Evolutionary conservation across 2,329 filamentous ascomycete species (phyloP).

Genomic region (Blastomyces parvus): DNA sequence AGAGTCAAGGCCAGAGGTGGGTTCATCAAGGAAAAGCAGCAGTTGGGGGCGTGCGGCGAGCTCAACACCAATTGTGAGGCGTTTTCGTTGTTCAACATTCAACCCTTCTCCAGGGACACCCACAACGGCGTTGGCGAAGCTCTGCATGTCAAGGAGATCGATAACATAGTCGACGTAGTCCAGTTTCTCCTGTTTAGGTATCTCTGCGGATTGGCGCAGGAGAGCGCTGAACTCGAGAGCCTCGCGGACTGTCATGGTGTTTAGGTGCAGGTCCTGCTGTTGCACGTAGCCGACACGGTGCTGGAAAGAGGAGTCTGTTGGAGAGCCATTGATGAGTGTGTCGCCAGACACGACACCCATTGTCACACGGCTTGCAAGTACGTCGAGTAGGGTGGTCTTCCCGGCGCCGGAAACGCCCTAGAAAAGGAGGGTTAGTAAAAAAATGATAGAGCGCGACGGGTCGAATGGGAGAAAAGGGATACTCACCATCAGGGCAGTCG

Average conservation of each 20-base stretch:
- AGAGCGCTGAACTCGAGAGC: slow-evolving; percentile 77
- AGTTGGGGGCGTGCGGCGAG: slow-evolving; percentile 82
- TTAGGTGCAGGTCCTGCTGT: slow-evolving; percentile 81
- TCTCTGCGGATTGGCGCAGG: slow-evolving; percentile 67
- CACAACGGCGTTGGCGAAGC: slow-evolving; percentile 84
- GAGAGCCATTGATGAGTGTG: slow-evolving; percentile 69
- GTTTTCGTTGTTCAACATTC: slow-evolving; percentile 56
- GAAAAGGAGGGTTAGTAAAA: background rate
- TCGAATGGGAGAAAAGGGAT: background rate
- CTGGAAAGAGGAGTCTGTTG: slow-evolving; percentile 66
- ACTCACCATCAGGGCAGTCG: slow-evolving; percentile 67
- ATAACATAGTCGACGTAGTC: slow-evolving; percentile 86
- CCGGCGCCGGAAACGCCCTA: slow-evolving; percentile 72
- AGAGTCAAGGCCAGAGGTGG: slow-evolving; percentile 84
- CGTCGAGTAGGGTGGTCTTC: slow-evolving; percentile 83
- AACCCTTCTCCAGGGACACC: slow-evolving; percentile 73
- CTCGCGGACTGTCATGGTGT: slow-evolving; percentile 77
- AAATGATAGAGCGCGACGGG: background rate
- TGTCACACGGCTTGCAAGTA: slow-evolving; percentile 71
- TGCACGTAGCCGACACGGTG: slow-evolving; percentile 69
- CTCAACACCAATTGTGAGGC: slow-evolving; percentile 87
- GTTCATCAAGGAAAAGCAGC: slow-evolving; percentile 85
- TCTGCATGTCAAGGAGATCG: slow-evolving; percentile 78
- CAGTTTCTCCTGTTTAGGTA: slow-evolving; percentile 64
- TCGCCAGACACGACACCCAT: slow-evolving; percentile 86